Conservation (phyloP, 805 yeast species). For the Ogataea philodendri region DNA sequence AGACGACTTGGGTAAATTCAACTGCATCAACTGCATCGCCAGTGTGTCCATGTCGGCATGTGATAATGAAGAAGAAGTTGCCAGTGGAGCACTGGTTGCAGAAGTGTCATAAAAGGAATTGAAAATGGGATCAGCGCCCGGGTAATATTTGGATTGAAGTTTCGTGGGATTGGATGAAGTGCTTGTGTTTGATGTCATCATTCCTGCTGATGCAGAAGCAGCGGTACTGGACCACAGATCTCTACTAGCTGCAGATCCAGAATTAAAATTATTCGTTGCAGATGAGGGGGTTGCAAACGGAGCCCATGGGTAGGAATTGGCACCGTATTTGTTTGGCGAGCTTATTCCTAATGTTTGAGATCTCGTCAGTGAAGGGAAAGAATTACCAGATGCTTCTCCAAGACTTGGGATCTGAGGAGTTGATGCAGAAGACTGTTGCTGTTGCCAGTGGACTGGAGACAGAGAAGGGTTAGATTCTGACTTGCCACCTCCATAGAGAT, state of each 20-base stretch:
- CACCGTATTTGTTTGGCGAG: conserved; percentile 12
- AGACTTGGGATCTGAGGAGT: conserved; percentile 4
- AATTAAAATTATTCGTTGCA: conserved; percentile 14
- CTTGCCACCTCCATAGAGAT: conserved; percentile 12
- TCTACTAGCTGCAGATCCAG: conserved; percentile 14
- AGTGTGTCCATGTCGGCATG: conserved; percentile 30
- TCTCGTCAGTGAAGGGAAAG: too few species aligned
- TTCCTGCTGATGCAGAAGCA: conserved; percentile 16
- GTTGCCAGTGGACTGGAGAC: conserved; percentile 13
- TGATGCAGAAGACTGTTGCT: conserved; percentile 11
- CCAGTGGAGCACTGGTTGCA: conserved; percentile 10
- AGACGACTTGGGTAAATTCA: conserved; percentile 18
- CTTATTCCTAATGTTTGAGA: conserved; percentile 15
- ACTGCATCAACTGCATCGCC: conserved; percentile 28
- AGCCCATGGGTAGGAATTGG: conserved; percentile 21
- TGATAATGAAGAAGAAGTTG: conserved; percentile 14
- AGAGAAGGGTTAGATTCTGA: conserved; percentile 8
- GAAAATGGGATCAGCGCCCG: conserved; percentile 17
- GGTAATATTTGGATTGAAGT: conserved; percentile 14
- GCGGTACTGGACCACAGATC: conserved; percentile 22
- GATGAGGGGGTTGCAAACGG: conserved; percentile 15
- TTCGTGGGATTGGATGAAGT: conserved; percentile 12
- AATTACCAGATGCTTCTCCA: too few species aligned
- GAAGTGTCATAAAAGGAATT: conserved; percentile 15
- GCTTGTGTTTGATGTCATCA: conserved; percentile 15